phyloP scores from a whole-genome alignment of 345 rosid genomes.

The Balakata baccata region DNA sequence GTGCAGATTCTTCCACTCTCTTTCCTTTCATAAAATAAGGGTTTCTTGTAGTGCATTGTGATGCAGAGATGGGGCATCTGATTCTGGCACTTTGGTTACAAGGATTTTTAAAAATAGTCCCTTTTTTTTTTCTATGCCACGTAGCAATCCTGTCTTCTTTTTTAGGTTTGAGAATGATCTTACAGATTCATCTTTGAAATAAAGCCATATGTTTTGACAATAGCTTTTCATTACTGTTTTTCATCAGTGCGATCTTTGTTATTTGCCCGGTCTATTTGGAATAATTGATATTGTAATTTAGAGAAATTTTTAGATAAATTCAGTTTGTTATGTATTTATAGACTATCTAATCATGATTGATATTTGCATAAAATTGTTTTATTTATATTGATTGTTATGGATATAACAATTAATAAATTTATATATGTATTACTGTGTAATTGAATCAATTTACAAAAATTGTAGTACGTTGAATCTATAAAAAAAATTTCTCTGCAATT shows the following conservation, averaged over 20 bases:
- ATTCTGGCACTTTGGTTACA: constrained; percentile 8
- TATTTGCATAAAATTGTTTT: too few species aligned
- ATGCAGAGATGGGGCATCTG: constrained; percentile 17
- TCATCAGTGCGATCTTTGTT: background rate
- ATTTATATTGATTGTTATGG: too few species aligned
- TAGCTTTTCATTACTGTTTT: background rate
- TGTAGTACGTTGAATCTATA: too few species aligned
- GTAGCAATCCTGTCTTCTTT: background rate
- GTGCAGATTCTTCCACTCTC: background rate
- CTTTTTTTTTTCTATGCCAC: background rate
- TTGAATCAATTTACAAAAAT: too few species aligned
- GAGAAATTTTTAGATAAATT: too few species aligned
- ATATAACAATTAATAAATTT: too few species aligned
- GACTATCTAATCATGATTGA: too few species aligned
- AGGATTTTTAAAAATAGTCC: background rate
- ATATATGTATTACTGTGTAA: too few species aligned
- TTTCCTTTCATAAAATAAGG: background rate
- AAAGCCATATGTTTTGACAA: background rate
- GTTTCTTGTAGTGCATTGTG: constrained; percentile 21
- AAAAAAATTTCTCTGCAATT: too few species aligned
- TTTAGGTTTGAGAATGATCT: background rate
- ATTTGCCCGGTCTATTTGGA: background rate
- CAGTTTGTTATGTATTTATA: too few species aligned
- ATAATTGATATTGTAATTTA: background rate
- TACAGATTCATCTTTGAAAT: background rate